Conservation (phyloP, 495 filamentous ascomycete species). For the Penicillium coprophilum region DNA sequence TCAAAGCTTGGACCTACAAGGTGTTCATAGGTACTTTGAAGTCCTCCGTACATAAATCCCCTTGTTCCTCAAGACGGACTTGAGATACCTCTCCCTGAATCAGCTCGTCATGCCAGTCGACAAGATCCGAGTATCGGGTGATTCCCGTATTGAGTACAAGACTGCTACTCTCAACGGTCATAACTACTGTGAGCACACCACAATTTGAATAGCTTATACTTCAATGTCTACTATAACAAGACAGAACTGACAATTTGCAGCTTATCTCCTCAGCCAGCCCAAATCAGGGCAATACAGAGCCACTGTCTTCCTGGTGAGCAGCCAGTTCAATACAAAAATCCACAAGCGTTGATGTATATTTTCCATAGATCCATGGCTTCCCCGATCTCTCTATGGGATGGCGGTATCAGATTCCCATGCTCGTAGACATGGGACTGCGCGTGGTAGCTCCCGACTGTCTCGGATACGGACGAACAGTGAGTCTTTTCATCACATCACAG, state of each 20-base stretch:
- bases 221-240: background rate
- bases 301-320: conserved; percentile 65
- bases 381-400: conserved; percentile 71
- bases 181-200: conserved; percentile 53
- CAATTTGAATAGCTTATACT: background rate
- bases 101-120: conserved; percentile 47
- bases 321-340: conserved; percentile 1
- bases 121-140: conserved; percentile 59
- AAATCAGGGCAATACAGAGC: conserved; percentile 48
- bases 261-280: conserved; percentile 66
- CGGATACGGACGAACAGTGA: conserved; percentile 74
- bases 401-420: conserved; percentile 79
- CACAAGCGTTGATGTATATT: background rate
- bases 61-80: background rate
- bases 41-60: background rate
- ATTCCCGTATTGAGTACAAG: conserved; percentile 62
- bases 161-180: conserved; percentile 60
- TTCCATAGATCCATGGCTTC: conserved; percentile 59
- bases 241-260: conserved; percentile 1
- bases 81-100: background rate
- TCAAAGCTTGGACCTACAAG: background rate
- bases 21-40: background rate
- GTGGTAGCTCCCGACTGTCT: conserved; percentile 79
- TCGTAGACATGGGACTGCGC: conserved; percentile 64
- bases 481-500: conserved; percentile 1